Evolutionary conservation across 768 basidiomycete genomes (phyloP), one percentile per base, ranked within the genome.

Genomic region (Ephemerocybe angulata): DNA sequence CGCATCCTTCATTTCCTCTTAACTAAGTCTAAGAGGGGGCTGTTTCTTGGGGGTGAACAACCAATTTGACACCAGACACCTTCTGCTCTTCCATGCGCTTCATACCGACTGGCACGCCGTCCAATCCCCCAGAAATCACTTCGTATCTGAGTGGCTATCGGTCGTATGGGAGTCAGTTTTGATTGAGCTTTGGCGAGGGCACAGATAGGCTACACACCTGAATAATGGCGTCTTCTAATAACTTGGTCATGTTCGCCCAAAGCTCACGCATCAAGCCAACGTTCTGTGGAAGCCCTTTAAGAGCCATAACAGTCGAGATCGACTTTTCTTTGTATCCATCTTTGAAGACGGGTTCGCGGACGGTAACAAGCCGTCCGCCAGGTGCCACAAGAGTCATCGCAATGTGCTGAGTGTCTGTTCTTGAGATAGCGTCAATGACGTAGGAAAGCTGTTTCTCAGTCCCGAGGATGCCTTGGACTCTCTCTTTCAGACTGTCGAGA

Each of bases 61-160:
- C 70, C 40, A 81, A 65, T 63, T 82, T 81, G 35, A 67, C 61
- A 5, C 72, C 76, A 38, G 76, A 77, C 31, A 79, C 71, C 60
- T 72, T 63, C 33, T 74, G 67, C 2, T 66, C 65, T 55, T 69
- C 64, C 61, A 81, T 61, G 41, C 72, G 65, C 63, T 69, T 66
- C 43, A 82, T 60, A 21, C 73, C 80, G n/a, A 66, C 62, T 22
- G 63, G 61, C 49, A 81, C 71, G 12, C 73, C 80, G 24, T 62
- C 67, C 48, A 82, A 64, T 17, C 80, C 80, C n/a, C 68, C 67
- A 0, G 74, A 68, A n/a, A 82, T 46, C 21, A 72, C 59, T 51
- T 78, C 76, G 5, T 75, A 65, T 25, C 61, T 63, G 61, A 78
- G 77, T 8, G 80, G 78, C 79, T 81, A 22, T 4, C 13, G 21